Conservation (phyloP, 2,329 filamentous ascomycete genomes). For the Boeremia lycopersici region DNA sequence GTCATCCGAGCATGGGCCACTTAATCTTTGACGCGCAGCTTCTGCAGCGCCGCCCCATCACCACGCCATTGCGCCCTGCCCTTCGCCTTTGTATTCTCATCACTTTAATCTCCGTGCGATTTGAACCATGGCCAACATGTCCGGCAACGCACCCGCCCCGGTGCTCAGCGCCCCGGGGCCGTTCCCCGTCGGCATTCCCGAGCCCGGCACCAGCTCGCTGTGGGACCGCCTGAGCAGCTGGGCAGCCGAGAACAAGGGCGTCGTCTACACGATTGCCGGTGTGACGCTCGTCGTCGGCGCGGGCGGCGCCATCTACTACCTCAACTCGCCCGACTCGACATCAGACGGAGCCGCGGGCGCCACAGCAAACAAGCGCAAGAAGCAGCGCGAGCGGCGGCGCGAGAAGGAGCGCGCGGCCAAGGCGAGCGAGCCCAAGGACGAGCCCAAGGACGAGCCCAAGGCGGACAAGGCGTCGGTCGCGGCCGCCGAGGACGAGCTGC, state of each 20-base stretch:
- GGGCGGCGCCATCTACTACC: slow-evolving; percentile 91
- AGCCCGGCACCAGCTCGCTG: slow-evolving; percentile 26
- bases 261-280: slow-evolving; percentile 95
- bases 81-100: slow-evolving; percentile 7
- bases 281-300: slow-evolving; percentile 90
- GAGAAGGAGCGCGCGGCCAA: slow-evolving; percentile 71
- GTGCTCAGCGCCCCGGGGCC: slow-evolving; percentile 42
- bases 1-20: slow-evolving; percentile 19
- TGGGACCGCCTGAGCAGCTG: slow-evolving; percentile 88
- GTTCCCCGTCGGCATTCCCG: slow-evolving; percentile 47
- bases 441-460: slow-evolving; percentile 47
- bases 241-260: slow-evolving; percentile 93
- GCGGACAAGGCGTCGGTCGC: slow-evolving; percentile 46
- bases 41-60: slow-evolving; percentile 11
- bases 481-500: slow-evolving; percentile 53
- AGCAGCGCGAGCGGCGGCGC: slow-evolving; percentile 89
- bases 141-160: slow-evolving; percentile 29
- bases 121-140: slow-evolving; percentile 39
- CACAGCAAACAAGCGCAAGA: slow-evolving; percentile 67
- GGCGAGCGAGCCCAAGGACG: slow-evolving; percentile 55
- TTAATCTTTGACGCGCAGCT: slow-evolving; percentile 17
- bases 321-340: slow-evolving; percentile 60
- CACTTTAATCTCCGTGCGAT: slow-evolving; percentile 5
- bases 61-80: slow-evolving; percentile 24
- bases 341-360: slow-evolving; percentile 48